These are phyloP conservation scores for Dothistroma septosporum DNA, from an alignment of 2,329 filamentous ascomycete species.

Conservation along the genomic window DNA sequence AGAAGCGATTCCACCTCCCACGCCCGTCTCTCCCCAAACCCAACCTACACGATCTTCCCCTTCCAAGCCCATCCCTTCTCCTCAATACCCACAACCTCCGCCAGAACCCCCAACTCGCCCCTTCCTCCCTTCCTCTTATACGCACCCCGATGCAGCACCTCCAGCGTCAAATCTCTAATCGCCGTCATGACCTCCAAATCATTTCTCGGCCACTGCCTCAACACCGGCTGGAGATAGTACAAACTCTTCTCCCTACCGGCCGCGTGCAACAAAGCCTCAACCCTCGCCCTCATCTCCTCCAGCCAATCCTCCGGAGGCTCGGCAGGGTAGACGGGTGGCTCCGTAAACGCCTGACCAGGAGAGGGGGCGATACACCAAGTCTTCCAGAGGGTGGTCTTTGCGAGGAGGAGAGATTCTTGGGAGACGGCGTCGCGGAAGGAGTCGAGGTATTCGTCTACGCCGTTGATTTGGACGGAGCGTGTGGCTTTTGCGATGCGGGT, in stretches of 20 bases:
- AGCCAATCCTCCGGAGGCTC: constrained; percentile 14
- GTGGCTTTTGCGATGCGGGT: not conserved
- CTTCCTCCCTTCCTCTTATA: constrained; percentile 11
- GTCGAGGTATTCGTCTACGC: not conserved
- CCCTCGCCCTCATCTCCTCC: constrained; percentile 10
- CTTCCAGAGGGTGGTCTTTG: constrained; percentile 17
- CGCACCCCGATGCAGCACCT: constrained; percentile 9
- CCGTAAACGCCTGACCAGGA: not conserved
- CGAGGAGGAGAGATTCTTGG: constrained; percentile 8
- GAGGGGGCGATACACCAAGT: constrained; percentile 13
- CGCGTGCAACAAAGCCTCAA: constrained; percentile 13
- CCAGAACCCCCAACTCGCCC: constrained; percentile 14
- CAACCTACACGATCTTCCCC: not conserved
- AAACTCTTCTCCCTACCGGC: constrained; percentile 9
- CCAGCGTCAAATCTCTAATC: constrained; percentile 13
- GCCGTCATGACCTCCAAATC: constrained; percentile 11
- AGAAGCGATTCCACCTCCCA: not conserved
- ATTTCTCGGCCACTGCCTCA: constrained; percentile 11
- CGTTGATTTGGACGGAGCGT: not conserved
- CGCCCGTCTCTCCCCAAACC: too few species aligned
- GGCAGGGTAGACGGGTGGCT: not conserved
- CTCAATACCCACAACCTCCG: constrained; percentile 19
- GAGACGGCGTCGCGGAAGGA: constrained; percentile 13
- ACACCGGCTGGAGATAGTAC: constrained; percentile 10
- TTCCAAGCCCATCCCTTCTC: constrained; percentile 20